phyloP scores from a whole-genome alignment of 441 rosid genomes.

The Flueggea neowawraea region DNA sequence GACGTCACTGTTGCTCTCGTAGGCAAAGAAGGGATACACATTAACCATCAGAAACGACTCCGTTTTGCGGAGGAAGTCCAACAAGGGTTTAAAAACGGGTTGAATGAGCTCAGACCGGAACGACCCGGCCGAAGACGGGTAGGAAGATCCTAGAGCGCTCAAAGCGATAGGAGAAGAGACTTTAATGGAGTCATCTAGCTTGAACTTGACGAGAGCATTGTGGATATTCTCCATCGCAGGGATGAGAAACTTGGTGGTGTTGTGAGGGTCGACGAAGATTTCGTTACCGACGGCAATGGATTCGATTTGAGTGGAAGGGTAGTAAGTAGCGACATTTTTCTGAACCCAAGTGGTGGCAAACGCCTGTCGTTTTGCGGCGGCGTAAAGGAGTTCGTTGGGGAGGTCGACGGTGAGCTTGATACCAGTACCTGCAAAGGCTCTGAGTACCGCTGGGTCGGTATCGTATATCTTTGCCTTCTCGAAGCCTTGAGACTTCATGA shows the following conservation, averaged over 20 bases:
- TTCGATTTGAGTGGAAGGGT: conserved; percentile 70
- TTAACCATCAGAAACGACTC: conserved; percentile 86
- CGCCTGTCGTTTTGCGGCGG: conserved; percentile 44
- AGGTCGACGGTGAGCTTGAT: conserved; percentile 77
- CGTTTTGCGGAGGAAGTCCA: conserved; percentile 74
- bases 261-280: conserved; percentile 69
- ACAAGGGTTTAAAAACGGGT: conserved; percentile 63
- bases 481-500: conserved; percentile 76
- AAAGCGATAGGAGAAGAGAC: conserved; percentile 84
- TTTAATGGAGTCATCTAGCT: conserved; percentile 58
- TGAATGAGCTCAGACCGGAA: conserved; percentile 70
- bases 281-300: conserved; percentile 88
- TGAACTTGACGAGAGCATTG: conserved; percentile 43
- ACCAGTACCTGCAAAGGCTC: conserved; percentile 60
- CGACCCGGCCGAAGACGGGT: conserved; percentile 85
- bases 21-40: conserved; percentile 87
- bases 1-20: conserved; percentile 78
- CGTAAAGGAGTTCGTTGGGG: conserved; percentile 59
- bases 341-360: conserved; percentile 58
- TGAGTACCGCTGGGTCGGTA: conserved; percentile 70
- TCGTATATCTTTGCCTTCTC: conserved; percentile 69
- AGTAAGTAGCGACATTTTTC: conserved; percentile 51
- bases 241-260: conserved; percentile 58
- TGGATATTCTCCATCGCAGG: conserved; percentile 83
- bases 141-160: conserved; percentile 68